Base-by-base conservation (phyloP, 2,329 filamentous ascomycete genomes). In the Pseudofabraea citricarpa region DNA sequence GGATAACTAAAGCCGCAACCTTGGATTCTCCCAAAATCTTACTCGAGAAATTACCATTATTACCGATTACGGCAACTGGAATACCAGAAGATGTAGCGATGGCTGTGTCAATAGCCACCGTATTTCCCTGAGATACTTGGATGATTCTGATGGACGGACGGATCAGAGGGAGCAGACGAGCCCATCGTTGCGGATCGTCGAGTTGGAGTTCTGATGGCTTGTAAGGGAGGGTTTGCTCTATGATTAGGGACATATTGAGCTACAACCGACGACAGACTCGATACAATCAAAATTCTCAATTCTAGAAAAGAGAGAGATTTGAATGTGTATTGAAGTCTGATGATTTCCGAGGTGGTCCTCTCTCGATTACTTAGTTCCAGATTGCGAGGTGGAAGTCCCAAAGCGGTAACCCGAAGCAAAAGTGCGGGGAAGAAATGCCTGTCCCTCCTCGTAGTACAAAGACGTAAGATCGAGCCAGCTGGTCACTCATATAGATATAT, bases 181-280 rank as follows among this genome's bases (percentile, higher is more conserved):
- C 48, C 55, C 55, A 57, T 44, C 51, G 40, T 23, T 40, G 36
- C n/a, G 50, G 40, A 33, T 53, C 46, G 6, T 50, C 46, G 24
- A 56, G 44, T 18, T 50, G 21, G 18, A 57, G 52, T 12, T 52
- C 40, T 19, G 46, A 27, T 13, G 39, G 18, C 10, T 37, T 43
- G 38, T 53, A 57, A 13, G 55, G 53, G 31, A 55, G 37, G 3
- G 55, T 55, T 40, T 45, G 55, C 27, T 55, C 50, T 15, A 57
- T 50, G 18, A 56, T 40, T 15, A 57, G 35, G 35, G 55, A 50
- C 55, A 57, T 56, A 8, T 36, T 44, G 27, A 38, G 26, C 16
- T 31, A 31, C 27, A n/a, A n/a, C n/a, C n/a, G n/a, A n/a, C n/a
- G n/a, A n/a, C n/a, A n/a, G n/a, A n/a, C n/a, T n/a, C n/a, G n/a